These are phyloP conservation scores for Raffaelea deltoideospora DNA, from an alignment of 2,329 filamentous ascomycete species.

Conservation along the genomic window DNA sequence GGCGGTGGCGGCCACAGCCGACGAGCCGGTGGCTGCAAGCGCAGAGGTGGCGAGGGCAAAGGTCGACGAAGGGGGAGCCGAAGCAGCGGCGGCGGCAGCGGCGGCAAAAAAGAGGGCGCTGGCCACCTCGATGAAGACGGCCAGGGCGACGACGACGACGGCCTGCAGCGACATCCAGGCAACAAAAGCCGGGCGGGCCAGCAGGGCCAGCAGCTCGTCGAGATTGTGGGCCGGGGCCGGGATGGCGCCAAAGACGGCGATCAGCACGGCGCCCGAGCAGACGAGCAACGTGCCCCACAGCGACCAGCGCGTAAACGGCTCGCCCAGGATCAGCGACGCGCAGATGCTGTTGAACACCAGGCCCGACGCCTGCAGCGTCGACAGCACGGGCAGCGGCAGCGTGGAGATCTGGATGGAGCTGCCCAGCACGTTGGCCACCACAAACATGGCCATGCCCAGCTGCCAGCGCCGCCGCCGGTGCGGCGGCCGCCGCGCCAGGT, in stretches of 20 bases:
- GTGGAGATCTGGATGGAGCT: constrained; percentile 97
- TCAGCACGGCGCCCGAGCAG: constrained; percentile 73
- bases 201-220: constrained; percentile 60
- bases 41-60: neutral
- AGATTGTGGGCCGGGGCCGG: constrained; percentile 83
- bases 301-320: constrained; percentile 92
- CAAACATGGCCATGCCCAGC: constrained; percentile 93
- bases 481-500: constrained; percentile 68
- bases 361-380: constrained; percentile 86
- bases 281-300: constrained; percentile 79
- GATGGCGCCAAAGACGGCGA: constrained; percentile 87
- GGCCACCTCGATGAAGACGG: constrained; percentile 44
- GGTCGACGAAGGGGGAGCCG: neutral
- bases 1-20: neutral
- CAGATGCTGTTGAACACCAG: constrained; percentile 98
- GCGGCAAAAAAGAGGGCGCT: constrained; percentile 23
- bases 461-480: constrained; percentile 91
- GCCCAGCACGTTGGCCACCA: constrained; percentile 83
- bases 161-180: constrained; percentile 78
- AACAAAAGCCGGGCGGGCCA: constrained; percentile 62
- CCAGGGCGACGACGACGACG: constrained; percentile 54
- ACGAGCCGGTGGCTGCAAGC: constrained; percentile 1
- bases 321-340: constrained; percentile 79
- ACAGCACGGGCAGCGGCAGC: constrained; percentile 81
- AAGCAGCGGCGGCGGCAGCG: neutral